phyloP scores from a whole-genome alignment of 2,329 filamentous ascomycete species.

The Pseudohalonectria lignicola region DNA sequence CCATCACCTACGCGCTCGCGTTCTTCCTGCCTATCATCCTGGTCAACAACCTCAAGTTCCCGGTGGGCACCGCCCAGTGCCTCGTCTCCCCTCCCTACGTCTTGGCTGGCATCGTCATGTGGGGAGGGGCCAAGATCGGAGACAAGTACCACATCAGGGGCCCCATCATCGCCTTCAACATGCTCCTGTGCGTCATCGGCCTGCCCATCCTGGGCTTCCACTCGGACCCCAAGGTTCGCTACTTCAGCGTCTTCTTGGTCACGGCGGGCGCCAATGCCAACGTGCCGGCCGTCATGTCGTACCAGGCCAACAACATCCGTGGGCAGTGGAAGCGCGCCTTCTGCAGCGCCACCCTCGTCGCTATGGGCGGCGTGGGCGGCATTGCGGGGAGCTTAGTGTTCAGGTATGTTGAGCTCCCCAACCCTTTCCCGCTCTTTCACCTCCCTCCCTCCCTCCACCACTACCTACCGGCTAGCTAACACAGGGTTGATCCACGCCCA shows the following conservation, averaged over 20 bases:
- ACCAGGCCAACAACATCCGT: slow-evolving; percentile 80
- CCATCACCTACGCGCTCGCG: slow-evolving; percentile 63
- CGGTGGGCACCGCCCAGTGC: slow-evolving; percentile 52
- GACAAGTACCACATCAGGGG: slow-evolving; percentile 58
- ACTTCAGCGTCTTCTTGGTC: slow-evolving; percentile 67
- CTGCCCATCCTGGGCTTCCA: slow-evolving; percentile 64
- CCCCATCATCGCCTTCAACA: slow-evolving; percentile 54
- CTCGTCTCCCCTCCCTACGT: slow-evolving; percentile 60
- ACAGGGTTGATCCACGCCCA: too few relatives aligned
- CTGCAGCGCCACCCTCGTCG: slow-evolving; percentile 64
- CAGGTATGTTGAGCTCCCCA: slow-evolving; percentile 20
- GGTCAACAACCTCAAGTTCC: slow-evolving; percentile 49
- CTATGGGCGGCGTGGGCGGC: slow-evolving; percentile 67
- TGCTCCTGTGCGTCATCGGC: slow-evolving; percentile 55
- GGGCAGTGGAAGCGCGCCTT: slow-evolving; percentile 85
- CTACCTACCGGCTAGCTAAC: too few relatives aligned
- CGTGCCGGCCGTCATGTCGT: slow-evolving; percentile 62
- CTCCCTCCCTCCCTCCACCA: not conserved
- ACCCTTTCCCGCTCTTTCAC: not conserved
- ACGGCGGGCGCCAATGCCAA: slow-evolving; percentile 70
- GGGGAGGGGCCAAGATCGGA: slow-evolving; percentile 46
- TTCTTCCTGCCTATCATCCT: slow-evolving; percentile 76
- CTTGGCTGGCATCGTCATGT: slow-evolving; percentile 55
- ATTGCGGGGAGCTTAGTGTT: slow-evolving; percentile 69
- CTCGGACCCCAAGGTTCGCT: slow-evolving; percentile 42